Evolutionary conservation across 2,329 filamentous ascomycete species (phyloP), one percentile per base, ranked within the genome.

Genomic region (Sphaerulina musiva): DNA sequence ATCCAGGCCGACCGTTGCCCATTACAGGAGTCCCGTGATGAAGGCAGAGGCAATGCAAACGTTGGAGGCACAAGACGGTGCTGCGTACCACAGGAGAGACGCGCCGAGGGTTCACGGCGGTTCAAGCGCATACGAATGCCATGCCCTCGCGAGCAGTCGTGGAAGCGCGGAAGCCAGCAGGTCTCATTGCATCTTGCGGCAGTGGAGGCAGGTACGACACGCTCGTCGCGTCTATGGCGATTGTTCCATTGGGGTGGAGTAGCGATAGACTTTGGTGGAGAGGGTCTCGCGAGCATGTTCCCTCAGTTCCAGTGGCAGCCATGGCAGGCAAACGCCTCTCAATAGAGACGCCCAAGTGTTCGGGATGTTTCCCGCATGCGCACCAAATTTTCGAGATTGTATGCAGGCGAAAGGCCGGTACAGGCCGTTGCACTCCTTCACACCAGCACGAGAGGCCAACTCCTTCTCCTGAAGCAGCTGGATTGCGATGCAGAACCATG

Each of bases 241-340:
- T 4, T 9, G n/a, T 23, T 23, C 40, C 42, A 41, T 46, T 11
- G 10, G 34, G 14, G 32, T 26, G 23, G 42, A 44, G 48, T 23
- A 20, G 42, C 48, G 48, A 51, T 46, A 17, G 4, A 12, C 17
- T 51, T 46, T 44, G 31, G 26, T 10, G 44, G 32, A 14, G 40
- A 46, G 48, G 23, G 9, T 44, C 26, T 29, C 26, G 26, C 20
- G 31, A 39, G 48, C 48, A 51, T 41, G 48, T 45, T 34, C 41
- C 42, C 41, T 20, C 32, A 17, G 48, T 46, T 51, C 34, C 48
- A 51, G 31, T 39, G 31, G 11, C 20, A 46, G 41, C 48, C 42
- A 45, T 51, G 48, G 48, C 48, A 51, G 31, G 48, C 41, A 41
- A 46, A 51, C 48, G 48, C 48, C 48, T 50, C n/a, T 11, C 48